Conservation (phyloP, 768 basidiomycete genomes). For the Xanthoconium stramineum region DNA sequence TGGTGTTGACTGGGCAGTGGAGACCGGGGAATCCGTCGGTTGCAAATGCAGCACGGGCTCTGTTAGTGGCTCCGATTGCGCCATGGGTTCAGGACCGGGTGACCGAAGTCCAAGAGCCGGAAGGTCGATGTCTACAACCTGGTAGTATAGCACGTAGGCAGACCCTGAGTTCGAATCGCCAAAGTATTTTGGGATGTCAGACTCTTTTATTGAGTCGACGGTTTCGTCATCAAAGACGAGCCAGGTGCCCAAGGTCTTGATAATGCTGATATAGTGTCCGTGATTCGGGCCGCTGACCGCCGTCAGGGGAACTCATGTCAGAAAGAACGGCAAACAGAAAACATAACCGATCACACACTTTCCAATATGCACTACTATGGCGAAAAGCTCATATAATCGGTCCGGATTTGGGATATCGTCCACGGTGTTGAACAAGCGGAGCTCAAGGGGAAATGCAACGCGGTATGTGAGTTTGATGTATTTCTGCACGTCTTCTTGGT, state of each 20-base stretch:
- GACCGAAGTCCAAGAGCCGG: slow-evolving; percentile 62
- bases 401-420: slow-evolving; percentile 92
- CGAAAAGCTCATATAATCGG: slow-evolving; percentile 89
- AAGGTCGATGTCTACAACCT: slow-evolving; percentile 83
- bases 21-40: slow-evolving; percentile 26
- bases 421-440: slow-evolving; percentile 94
- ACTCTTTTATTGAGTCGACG: slow-evolving; percentile 83
- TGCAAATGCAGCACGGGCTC: slow-evolving; percentile 12
- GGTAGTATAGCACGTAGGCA: slow-evolving; percentile 97
- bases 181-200: slow-evolving; percentile 90
- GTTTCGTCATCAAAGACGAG: slow-evolving; percentile 94
- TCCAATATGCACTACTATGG: slow-evolving; percentile 99
- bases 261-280: slow-evolving; percentile 95
- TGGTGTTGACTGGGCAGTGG: slow-evolving; percentile 22
- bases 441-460: slow-evolving; percentile 92
- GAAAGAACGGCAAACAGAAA: slow-evolving; percentile 1
- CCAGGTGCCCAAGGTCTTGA: slow-evolving; percentile 84
- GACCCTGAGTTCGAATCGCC: slow-evolving; percentile 86
- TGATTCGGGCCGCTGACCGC: slow-evolving; percentile 86
- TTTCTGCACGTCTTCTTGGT: slow-evolving; percentile 85
- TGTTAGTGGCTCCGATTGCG: slow-evolving; percentile 12
- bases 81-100: slow-evolving; percentile 21
- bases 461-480: slow-evolving; percentile 97
- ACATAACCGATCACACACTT: slow-evolving; percentile 58
- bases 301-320: slow-evolving; percentile 14